Evolutionary conservation across 2,329 filamentous ascomycete species (phyloP), one percentile per base, ranked within the genome.

Genomic region (Cladosporium sp.): DNA sequence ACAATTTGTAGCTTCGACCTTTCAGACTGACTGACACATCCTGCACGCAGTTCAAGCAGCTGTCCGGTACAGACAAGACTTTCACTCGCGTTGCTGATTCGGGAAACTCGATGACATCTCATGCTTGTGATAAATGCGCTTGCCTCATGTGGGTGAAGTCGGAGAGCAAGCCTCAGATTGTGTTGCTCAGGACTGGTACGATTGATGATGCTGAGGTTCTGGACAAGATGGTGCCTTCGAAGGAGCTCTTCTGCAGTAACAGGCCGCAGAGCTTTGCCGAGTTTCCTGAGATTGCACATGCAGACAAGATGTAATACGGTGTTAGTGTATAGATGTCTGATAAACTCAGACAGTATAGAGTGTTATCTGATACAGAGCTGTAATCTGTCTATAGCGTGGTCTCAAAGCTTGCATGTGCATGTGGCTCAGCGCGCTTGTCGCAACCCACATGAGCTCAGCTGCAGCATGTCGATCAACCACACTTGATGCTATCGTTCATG

Each of bases 181-280:
- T 57, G 13, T 66, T 70, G 42, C 56, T 71, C 44, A 70, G 70
- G 60, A 61, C 61, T 12, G 69, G 70, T 4, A 70, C 69, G 10
- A 49, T 71, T 17, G 70, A 71, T 39, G 68, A 69, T 44, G 37
- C 58, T 20, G 59, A 58, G 12, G 60, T 56, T 3, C 58, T 65
- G 57, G 57, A 66, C n/a, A 61, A 58, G 5, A 7, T 48, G 9
- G 28, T 32, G 25, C 45, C 45, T 8, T 28, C 28, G 25, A 32
- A 48, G 45, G 45, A 48, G 45, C 17, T 48, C 15, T 48, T 32
- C 28, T 48, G 45, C 9, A 48, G 28, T 17, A 3, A 20, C 10
- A 48, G 45, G 24, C 45, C 45, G 25, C 13, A 28, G 17, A 32
- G 24, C 9, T 48, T 48, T 48, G 28, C n/a, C 7, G 45, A 48